A percentile compares a stretch with the other conserved stretches of the same genome.
Evolutionary conservation across 345 rosid genomes (phyloP).

Genomic region (Aquilaria yunnanensis): DNA sequence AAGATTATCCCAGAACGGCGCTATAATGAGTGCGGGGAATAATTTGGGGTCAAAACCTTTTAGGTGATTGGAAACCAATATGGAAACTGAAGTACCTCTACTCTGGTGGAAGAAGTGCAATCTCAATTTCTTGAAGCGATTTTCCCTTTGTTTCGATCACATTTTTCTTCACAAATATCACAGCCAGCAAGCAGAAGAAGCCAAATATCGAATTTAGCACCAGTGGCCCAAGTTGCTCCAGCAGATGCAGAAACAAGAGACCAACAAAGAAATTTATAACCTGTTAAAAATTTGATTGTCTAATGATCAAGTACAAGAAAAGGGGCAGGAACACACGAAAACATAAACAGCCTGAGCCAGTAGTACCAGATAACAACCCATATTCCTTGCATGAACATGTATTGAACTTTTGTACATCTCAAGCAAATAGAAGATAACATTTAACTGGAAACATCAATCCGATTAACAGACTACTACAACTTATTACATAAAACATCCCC

Average conservation of each 20-base stretch:
- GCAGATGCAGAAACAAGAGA: constrained; percentile 64
- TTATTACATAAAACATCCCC: too few species aligned
- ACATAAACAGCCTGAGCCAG: too few species aligned
- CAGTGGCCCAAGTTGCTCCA: constrained; percentile 74
- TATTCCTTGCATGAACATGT: too few species aligned
- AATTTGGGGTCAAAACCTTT: neutral
- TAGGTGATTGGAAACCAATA: neutral
- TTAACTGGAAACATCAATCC: too few species aligned
- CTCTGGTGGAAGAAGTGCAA: constrained; percentile 55
- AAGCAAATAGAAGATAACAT: too few species aligned
- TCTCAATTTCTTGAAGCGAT: constrained; percentile 88
- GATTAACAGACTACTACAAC: too few species aligned
- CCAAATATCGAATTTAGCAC: constrained; percentile 61
- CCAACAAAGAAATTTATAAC: constrained; percentile 89
- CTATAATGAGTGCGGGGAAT: too few species aligned
- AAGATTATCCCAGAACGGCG: too few species aligned
- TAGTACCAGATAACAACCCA: too few species aligned
- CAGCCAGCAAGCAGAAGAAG: constrained; percentile 65
- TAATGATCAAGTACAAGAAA: too few species aligned
- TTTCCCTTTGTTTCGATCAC: constrained; percentile 91
- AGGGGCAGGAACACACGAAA: neutral
- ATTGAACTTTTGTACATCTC: too few species aligned
- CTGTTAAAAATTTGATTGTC: constrained; percentile 33
- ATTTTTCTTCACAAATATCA: constrained; percentile 61
- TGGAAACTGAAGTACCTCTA: constrained; percentile 19